Conservation (phyloP, 352 stramenopile species). For the Aphanomyces invadans region DNA sequence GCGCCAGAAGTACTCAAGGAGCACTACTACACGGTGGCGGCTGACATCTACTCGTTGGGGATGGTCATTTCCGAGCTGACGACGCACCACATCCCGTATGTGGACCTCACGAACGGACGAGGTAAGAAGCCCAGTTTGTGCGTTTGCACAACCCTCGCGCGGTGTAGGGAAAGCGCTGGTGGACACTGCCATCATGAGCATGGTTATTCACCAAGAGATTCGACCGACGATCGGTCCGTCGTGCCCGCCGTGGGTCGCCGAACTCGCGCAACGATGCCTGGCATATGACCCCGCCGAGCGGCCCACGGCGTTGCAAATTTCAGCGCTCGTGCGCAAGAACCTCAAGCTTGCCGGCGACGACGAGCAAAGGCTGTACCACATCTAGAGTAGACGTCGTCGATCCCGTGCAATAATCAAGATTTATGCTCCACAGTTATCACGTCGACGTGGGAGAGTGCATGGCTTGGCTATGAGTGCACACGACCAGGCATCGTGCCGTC, state of each 20-base stretch:
- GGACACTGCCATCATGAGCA: slow-evolving; percentile 24
- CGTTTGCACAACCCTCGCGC: too few relatives aligned
- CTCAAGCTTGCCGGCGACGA: background rate
- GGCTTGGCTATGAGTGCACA: too few relatives aligned
- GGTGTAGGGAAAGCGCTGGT: slow-evolving; percentile 12
- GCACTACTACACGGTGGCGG: slow-evolving; percentile 16
- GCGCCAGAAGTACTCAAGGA: slow-evolving; percentile 19
- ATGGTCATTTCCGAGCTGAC: slow-evolving; percentile 24
- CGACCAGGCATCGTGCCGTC: too few relatives aligned
- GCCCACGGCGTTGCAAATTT: background rate
- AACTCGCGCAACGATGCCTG: slow-evolving; percentile 6
- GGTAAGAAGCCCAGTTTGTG: too few relatives aligned
- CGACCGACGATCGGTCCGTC: slow-evolving; percentile 1
- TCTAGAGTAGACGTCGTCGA: too few relatives aligned
- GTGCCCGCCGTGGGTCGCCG: background rate
- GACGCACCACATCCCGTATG: slow-evolving; percentile 21
- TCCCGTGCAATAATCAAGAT: too few relatives aligned
- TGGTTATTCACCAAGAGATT: slow-evolving; percentile 7
- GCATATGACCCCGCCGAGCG: background rate
- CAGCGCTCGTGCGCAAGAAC: background rate
- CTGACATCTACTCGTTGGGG: slow-evolving; percentile 20
- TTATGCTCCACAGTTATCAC: too few relatives aligned
- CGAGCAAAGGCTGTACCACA: background rate
- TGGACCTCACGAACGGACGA: slow-evolving; percentile 7
- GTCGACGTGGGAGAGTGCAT: too few relatives aligned